Conservation (phyloP, 164 flowering plant species). For the Kingdonia uniflora region DNA sequence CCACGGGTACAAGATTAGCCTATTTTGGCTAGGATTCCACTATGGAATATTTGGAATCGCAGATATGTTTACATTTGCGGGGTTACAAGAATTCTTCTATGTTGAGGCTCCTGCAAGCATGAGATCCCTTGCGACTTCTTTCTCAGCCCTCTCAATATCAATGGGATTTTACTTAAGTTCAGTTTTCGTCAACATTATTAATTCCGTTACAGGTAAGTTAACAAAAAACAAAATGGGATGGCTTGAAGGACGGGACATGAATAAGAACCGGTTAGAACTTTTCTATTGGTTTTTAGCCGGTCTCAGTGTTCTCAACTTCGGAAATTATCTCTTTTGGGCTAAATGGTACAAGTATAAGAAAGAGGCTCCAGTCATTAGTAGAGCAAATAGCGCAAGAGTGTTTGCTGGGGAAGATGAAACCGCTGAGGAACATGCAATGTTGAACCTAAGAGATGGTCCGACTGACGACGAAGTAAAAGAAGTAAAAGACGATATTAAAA, state of each 20-base stretch:
- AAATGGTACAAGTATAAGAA: conserved; percentile 28
- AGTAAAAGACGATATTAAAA: too few relatives aligned
- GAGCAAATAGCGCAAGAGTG: too few relatives aligned
- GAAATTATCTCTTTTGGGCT: conserved; percentile 55
- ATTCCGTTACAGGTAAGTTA: conserved; percentile 32
- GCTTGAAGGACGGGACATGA: conserved; percentile 49
- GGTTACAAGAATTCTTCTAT: conserved; percentile 67
- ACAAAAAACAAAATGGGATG: conserved; percentile 27
- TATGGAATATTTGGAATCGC: conserved; percentile 54
- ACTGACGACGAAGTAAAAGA: too few relatives aligned
- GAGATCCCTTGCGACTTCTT: conserved; percentile 64
- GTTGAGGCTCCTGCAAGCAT: conserved; percentile 47
- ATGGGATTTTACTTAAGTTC: conserved; percentile 69
- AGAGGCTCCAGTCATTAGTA: too few relatives aligned
- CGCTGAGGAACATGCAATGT: too few relatives aligned
- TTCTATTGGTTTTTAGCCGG: conserved; percentile 61
- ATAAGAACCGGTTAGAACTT: conserved; percentile 51
- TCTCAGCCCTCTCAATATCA: conserved; percentile 62
- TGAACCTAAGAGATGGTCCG: too few relatives aligned
- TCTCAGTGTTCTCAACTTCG: conserved; percentile 45
- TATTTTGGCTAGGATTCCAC: conserved; percentile 63
- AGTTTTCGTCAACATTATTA: conserved; percentile 44
- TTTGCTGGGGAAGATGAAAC: too few relatives aligned
- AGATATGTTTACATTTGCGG: conserved; percentile 74
- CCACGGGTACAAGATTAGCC: conserved; percentile 20